Evolutionary conservation across 2,329 filamentous ascomycete species (phyloP).

Genomic region (Chaetomiaceae sp.): DNA sequence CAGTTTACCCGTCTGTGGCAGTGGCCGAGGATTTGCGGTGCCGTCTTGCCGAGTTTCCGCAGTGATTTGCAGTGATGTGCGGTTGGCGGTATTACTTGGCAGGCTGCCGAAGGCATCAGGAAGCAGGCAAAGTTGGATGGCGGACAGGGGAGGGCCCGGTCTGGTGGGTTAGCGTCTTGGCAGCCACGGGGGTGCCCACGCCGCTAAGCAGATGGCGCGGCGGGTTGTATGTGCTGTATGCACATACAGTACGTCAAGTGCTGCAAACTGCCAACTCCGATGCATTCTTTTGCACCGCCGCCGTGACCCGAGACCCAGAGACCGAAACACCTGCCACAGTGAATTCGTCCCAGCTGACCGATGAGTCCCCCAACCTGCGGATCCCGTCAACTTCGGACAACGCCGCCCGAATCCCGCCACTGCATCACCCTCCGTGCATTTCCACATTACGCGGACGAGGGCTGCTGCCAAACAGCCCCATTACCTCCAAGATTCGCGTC

Average conservation of each 20-base stretch:
- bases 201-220: not conserved
- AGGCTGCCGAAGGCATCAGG: constrained; percentile 3
- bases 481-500: constrained; percentile 79
- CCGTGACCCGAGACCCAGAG: constrained; percentile 6
- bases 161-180: constrained; percentile 15
- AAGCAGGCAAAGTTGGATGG: constrained; percentile 13
- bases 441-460: constrained; percentile 49
- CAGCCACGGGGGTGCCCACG: constrained; percentile 6
- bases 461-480: constrained; percentile 76
- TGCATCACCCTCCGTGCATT: constrained; percentile 6
- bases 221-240: not conserved
- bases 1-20: not conserved
- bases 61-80: constrained; percentile 24
- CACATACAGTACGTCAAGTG: not conserved
- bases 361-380: constrained; percentile 19
- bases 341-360: constrained; percentile 16
- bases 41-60: constrained; percentile 20
- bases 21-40: constrained; percentile 8
- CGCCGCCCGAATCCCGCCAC: not conserved
- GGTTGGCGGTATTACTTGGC: constrained; percentile 15
- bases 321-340: not conserved
- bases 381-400: constrained; percentile 15
- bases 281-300: constrained; percentile 12
- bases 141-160: constrained; percentile 2
- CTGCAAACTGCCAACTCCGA: constrained; percentile 11